These are phyloP conservation scores for Aspergillus chevalieri DNA, from an alignment of 2,329 filamentous ascomycete species.

Conservation along the genomic window DNA sequence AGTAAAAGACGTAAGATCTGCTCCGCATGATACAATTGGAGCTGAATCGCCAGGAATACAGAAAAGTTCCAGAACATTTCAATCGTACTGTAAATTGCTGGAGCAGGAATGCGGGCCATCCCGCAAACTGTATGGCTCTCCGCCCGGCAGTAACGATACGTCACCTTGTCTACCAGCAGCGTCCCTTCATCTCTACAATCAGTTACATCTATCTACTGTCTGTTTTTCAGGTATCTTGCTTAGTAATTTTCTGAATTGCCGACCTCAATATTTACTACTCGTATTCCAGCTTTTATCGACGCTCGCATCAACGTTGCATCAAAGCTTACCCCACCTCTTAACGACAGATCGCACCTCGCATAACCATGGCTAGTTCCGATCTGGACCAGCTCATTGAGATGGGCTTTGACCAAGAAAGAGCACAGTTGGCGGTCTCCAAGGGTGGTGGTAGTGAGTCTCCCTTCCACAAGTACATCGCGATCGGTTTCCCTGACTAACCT, in stretches of 20 bases:
- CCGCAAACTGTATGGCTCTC: constrained; percentile 12
- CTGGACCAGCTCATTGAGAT: constrained; percentile 58
- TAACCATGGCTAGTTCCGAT: constrained; percentile 44
- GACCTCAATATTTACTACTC: too few species aligned
- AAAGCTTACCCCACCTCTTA: constrained; percentile 1
- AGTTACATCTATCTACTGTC: not conserved
- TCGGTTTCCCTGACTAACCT: not conserved
- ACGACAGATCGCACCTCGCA: not conserved
- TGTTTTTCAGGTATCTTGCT: not conserved
- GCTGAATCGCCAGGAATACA: too few species aligned
- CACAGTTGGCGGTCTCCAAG: constrained; percentile 77
- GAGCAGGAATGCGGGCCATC: constrained; percentile 3
- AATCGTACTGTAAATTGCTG: too few species aligned
- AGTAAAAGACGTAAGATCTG: not conserved
- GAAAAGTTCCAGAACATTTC: too few species aligned
- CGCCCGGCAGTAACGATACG: constrained; percentile 19
- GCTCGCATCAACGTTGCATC: not conserved
- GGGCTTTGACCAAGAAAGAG: constrained; percentile 76
- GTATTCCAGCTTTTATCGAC: not conserved
- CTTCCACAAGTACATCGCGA: not conserved
- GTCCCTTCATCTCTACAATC: too few species aligned
- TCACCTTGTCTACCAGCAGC: constrained; percentile 12
- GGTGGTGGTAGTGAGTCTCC: constrained; percentile 65
- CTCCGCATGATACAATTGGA: too few species aligned
- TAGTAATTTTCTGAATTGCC: not conserved